Evolutionary conservation across 2,329 filamentous ascomycete genomes (phyloP).

Genomic region (Exophiala phaeomuriformis): DNA sequence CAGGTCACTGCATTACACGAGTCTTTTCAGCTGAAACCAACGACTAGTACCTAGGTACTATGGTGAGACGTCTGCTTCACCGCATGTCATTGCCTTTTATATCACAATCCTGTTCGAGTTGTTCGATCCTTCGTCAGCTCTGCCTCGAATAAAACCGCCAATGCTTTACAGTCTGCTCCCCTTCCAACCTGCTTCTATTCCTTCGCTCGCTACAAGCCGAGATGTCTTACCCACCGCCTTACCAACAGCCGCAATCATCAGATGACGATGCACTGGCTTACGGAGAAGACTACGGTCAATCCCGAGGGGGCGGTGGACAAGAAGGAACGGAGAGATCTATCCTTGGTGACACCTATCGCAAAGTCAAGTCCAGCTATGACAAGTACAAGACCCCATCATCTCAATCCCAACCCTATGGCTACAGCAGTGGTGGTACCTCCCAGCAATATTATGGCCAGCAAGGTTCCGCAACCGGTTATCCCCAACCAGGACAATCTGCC

Average conservation of each 20-base stretch:
- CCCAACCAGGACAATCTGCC: conserved; percentile 12
- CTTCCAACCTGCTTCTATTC: neutral
- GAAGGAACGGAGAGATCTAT: conserved; percentile 44
- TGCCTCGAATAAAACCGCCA: neutral
- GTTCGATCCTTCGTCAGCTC: neutral
- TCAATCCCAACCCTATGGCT: conserved; percentile 22
- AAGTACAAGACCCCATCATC: conserved; percentile 20
- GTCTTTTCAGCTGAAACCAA: conserved; percentile 2
- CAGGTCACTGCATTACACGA: neutral
- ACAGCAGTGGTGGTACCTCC: conserved; percentile 19
- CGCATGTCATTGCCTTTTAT: neutral
- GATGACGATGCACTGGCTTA: conserved; percentile 50
- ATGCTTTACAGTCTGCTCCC: neutral
- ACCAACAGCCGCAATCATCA: conserved; percentile 17
- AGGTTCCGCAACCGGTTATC: conserved; percentile 1
- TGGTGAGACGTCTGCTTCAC: neutral
- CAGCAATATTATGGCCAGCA: conserved; percentile 3
- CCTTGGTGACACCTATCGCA: conserved; percentile 47
- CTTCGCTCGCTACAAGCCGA: neutral
- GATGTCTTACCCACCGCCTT: conserved; percentile 6
- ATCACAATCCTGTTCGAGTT: neutral
- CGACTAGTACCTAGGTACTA: no score
- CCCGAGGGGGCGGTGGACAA: conserved; percentile 29
- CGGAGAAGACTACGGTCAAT: conserved; percentile 43
- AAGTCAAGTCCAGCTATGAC: conserved; percentile 37